phyloP scores from a whole-genome alignment of 169 alveolate species.

The Theileria orientalis region DNA sequence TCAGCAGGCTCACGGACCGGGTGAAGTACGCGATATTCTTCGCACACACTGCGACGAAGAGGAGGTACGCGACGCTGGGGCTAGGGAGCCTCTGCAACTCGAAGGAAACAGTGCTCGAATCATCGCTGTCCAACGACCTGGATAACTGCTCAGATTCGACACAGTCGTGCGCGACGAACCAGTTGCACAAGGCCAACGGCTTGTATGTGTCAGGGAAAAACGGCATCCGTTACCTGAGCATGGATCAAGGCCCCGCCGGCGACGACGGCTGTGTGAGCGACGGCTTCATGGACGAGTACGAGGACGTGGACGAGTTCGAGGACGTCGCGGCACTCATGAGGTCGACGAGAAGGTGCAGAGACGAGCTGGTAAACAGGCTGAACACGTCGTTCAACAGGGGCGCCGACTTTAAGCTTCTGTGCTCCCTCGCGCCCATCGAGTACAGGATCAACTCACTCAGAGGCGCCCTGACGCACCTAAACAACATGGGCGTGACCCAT shows the following conservation, averaged over 20 bases:
- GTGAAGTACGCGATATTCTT: constrained; percentile 42
- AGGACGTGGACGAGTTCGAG: background rate
- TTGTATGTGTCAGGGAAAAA: no score
- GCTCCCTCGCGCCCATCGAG: background rate
- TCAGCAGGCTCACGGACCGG: constrained; percentile 22
- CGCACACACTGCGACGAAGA: constrained; percentile 60
- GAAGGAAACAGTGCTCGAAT: no score
- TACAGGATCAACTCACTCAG: background rate
- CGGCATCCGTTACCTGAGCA: no score
- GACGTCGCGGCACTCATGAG: background rate
- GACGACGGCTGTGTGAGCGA: no score
- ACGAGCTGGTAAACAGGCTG: background rate
- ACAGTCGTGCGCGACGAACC: no score
- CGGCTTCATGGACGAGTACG: no score
- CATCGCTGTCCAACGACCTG: no score
- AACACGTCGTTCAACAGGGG: background rate
- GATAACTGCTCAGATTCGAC: no score
- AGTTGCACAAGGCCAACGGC: no score
- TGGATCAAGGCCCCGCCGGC: no score
- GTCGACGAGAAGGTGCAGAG: background rate
- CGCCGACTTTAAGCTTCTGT: background rate
- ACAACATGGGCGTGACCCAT: background rate
- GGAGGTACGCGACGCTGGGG: background rate
- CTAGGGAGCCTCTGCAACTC: no score
- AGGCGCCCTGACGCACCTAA: background rate